Evolutionary conservation across 2,329 filamentous ascomycete species (phyloP), one percentile per base, ranked within the genome.

Genomic region (Amylocarpus encephaloides): DNA sequence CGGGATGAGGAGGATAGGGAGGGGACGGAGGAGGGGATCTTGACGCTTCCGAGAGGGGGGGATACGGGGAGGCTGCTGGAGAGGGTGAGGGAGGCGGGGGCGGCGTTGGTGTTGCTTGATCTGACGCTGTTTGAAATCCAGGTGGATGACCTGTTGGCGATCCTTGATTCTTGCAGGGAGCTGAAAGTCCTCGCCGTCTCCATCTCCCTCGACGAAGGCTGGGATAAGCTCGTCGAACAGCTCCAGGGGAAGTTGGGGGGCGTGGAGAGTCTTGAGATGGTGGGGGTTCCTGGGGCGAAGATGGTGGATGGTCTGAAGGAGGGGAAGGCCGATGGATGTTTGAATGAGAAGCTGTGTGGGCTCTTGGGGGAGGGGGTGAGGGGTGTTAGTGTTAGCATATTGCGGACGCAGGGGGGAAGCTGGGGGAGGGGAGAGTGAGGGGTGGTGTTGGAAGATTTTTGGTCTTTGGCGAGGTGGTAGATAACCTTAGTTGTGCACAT

Each of bases 51-150:
- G n/a, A n/a, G n/a, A n/a, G n/a, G n/a, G n/a, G n/a, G n/a, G 15
- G 48, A 35, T 5, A 49, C 29, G 13, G 32, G 15, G 33, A 33
- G 16, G 1, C 5, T 50, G 2, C 35, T 56, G 26, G 62, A 66
- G 26, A 50, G 29, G 12, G 22, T 59, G 15, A 53, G 55, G 5
- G 43, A 63, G 62, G 60, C 10, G 58, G 51, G 6, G 52, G 36
- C 13, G n/a, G n/a, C n/a, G n/a, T 48, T 61, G 39, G 47, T 56
- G 0, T 48, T 60, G 50, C 38, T 55, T 10, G 72, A 73, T 56
- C 59, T 64, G 10, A 72, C 70, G 9, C 56, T 73, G 39, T 73
- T 72, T 54, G 70, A 68, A 1, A 42, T 74, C 4, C 63, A 59
- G 6, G 40, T 64, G 6, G 55, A 60, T 29, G 64, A 71, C 15